phyloP scores from a whole-genome alignment of 1,139 yeast genomes.

The Hyphopichia buzzinii region DNA sequence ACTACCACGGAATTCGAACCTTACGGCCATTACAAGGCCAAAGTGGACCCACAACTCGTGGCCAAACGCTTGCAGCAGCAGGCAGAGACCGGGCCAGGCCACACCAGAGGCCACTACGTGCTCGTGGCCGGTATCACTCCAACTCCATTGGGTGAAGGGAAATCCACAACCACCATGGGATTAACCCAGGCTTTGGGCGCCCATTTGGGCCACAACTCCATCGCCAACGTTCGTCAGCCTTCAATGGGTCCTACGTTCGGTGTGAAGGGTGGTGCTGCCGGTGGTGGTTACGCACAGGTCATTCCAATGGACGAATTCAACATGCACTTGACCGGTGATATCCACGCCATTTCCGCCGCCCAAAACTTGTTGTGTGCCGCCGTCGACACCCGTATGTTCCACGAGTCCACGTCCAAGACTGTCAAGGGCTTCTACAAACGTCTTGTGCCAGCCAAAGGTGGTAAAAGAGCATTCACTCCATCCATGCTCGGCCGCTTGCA shows the following conservation, averaged over 20 bases:
- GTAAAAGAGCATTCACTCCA: constrained; percentile 60
- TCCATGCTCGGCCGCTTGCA: constrained; percentile 64
- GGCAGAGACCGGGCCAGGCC: constrained; percentile 41
- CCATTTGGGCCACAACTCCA: constrained; percentile 62
- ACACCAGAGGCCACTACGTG: constrained; percentile 57
- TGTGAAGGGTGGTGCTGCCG: constrained; percentile 88
- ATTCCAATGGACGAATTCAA: constrained; percentile 89
- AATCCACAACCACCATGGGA: constrained; percentile 78
- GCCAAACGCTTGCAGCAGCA: constrained; percentile 56
- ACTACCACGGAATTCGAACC: constrained; percentile 64
- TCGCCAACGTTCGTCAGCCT: constrained; percentile 83
- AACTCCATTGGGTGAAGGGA: constrained; percentile 81
- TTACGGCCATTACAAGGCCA: constrained; percentile 74
- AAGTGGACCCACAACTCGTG: constrained; percentile 56
- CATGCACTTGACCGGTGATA: constrained; percentile 83
- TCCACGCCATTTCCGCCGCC: constrained; percentile 79
- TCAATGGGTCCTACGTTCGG: constrained; percentile 90
- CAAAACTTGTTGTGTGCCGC: constrained; percentile 81
- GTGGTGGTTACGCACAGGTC: constrained; percentile 83
- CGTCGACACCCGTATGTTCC: constrained; percentile 81
- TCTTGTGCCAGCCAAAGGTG: constrained; percentile 69
- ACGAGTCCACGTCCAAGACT: constrained; percentile 67
- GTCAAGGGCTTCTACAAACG: constrained; percentile 65
- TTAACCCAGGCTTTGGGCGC: constrained; percentile 79
- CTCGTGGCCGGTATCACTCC: constrained; percentile 83